These are phyloP conservation scores for Cercospora berteroae DNA, from an alignment of 2,329 filamentous ascomycete genomes.

Conservation along the genomic window DNA sequence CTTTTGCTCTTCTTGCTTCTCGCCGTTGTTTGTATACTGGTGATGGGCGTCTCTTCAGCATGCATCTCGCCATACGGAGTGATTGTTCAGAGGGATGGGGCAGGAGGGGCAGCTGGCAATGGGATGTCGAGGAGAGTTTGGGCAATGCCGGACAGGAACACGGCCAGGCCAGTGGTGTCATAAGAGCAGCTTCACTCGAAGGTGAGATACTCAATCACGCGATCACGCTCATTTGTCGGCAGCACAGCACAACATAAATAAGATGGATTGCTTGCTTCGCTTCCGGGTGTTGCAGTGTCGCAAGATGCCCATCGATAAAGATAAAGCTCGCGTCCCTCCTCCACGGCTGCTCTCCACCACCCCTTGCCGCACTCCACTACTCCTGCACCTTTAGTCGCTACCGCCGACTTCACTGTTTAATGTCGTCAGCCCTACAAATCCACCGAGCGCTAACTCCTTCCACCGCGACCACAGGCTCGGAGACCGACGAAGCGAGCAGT, in stretches of 20 bases:
- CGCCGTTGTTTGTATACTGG: neutral
- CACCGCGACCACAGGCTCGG: constrained; percentile 20
- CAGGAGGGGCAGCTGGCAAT: constrained; percentile 12
- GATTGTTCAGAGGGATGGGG: constrained; percentile 17
- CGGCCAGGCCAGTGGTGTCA: constrained; percentile 1
- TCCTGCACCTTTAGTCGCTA: neutral
- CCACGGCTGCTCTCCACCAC: neutral
- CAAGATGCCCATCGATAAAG: neutral
- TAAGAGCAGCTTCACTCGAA: neutral
- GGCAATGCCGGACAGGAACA: neutral
- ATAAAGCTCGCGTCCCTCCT: neutral
- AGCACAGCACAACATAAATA: neutral
- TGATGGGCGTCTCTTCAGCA: neutral
- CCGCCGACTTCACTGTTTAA: neutral
- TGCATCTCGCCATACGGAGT: constrained; percentile 17
- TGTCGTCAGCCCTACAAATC: constrained; percentile 9
- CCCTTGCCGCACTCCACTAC: constrained; percentile 7
- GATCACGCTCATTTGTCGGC: neutral
- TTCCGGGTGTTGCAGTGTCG: neutral
- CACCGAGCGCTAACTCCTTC: constrained; percentile 19
- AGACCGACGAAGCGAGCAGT: constrained; percentile 23
- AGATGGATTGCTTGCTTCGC: neutral
- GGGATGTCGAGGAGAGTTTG: constrained; percentile 9
- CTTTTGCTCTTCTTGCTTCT: neutral
- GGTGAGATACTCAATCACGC: constrained; percentile 2